A percentile compares a stretch with the other conserved stretches of the same genome.
These are phyloP conservation scores for Cryptosporidium canis DNA, from an alignment of 169 alveolate genomes.

Conservation along the genomic window DNA sequence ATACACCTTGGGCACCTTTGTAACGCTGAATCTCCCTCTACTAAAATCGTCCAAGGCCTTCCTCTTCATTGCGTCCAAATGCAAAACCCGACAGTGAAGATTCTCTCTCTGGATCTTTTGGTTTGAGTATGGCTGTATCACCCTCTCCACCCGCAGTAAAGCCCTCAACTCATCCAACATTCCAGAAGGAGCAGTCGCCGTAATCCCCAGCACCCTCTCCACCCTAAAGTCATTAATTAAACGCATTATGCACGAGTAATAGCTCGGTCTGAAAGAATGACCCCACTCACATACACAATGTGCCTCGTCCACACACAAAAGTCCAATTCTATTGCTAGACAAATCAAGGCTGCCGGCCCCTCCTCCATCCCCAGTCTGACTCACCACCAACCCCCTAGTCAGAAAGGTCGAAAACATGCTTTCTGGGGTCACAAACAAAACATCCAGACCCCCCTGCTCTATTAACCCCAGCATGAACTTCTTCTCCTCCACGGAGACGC, in stretches of 20 bases:
- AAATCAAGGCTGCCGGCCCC: conserved; percentile 25
- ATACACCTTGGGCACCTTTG: conserved; percentile 29
- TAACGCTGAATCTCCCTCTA: not conserved
- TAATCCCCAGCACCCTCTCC: conserved; percentile 83
- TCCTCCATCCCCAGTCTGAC: conserved; percentile 51
- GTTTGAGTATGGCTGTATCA: conserved; percentile 41
- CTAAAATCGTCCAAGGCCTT: not conserved
- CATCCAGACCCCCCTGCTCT: conserved; percentile 80
- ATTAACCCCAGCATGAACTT: conserved; percentile 77
- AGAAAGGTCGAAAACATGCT: conserved; percentile 71
- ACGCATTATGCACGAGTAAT: conserved; percentile 77
- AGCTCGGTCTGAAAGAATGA: conserved; percentile 89
- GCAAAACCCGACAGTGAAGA: conserved; percentile 25
- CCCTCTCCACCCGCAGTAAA: conserved; percentile 32
- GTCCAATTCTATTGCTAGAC: conserved; percentile 72
- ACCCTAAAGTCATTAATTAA: conserved; percentile 79
- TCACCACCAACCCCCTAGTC: conserved; percentile 73
- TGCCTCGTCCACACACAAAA: conserved; percentile 90
- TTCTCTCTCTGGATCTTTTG: conserved; percentile 48
- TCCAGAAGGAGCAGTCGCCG: conserved; percentile 91
- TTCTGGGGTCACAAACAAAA: conserved; percentile 88
- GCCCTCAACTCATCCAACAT: conserved; percentile 74
- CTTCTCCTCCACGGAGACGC: conserved; percentile 77
- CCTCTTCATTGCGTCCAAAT: conserved; percentile 24
- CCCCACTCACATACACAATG: conserved; percentile 92